Evolutionary conservation across 2,329 filamentous ascomycete genomes (phyloP).

Genomic region (Coleophoma crateriformis): DNA sequence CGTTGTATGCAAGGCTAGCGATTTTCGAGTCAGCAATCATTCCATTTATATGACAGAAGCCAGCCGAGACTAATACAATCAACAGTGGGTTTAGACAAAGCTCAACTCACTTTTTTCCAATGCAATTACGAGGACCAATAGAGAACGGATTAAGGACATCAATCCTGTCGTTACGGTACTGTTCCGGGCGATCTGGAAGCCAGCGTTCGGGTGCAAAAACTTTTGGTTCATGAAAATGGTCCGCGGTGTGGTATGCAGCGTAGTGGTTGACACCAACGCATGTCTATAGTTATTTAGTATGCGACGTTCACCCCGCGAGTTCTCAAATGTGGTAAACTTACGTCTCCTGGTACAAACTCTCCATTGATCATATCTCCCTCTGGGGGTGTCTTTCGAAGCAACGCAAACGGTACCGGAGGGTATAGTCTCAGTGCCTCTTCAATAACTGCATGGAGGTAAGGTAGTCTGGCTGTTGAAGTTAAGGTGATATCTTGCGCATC

Average conservation of each 20-base stretch:
- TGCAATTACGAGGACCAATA: background rate
- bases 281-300: background rate
- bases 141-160: background rate
- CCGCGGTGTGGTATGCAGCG: background rate
- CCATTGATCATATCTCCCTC: constrained; percentile 32
- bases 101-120: background rate
- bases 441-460: constrained; percentile 33
- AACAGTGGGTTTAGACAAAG: too few species aligned
- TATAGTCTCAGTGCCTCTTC: constrained; percentile 36
- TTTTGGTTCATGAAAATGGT: background rate
- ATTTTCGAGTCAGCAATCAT: too few species aligned
- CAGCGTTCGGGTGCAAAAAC: background rate
- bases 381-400: constrained; percentile 32
- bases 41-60: too few species aligned
- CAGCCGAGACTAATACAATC: too few species aligned
- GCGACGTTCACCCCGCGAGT: background rate
- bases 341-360: constrained; percentile 31
- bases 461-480: constrained; percentile 12
- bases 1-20: too few species aligned
- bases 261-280: background rate
- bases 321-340: background rate
- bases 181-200: background rate
- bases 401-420: constrained; percentile 28
- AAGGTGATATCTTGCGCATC: background rate
- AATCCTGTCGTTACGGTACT: background rate